These are phyloP conservation scores for Neurospora sp. DNA, from an alignment of 495 filamentous ascomycete species.

Conservation along the genomic window DNA sequence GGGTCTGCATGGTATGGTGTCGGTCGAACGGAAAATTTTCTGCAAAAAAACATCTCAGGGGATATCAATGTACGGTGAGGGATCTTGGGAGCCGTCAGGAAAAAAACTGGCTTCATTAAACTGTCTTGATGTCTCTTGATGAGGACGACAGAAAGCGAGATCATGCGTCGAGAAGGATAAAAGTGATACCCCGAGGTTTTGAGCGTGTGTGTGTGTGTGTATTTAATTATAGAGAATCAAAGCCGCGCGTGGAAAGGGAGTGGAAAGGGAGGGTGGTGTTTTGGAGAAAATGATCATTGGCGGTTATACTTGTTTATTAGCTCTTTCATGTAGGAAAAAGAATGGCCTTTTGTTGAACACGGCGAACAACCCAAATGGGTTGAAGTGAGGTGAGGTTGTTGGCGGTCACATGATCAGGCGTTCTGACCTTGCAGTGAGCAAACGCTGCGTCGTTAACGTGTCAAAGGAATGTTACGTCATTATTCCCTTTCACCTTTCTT, in stretches of 20 bases:
- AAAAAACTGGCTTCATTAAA: not conserved
- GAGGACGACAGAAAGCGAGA: not conserved
- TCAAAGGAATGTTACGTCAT: not conserved
- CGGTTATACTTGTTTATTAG: not conserved
- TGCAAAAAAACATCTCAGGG: not conserved
- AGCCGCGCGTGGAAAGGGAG: not conserved
- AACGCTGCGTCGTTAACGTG: not conserved
- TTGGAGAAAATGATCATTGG: not conserved
- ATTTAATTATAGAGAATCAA: not conserved
- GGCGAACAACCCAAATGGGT: not conserved
- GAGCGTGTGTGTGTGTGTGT: not conserved
- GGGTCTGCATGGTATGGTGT: not conserved
- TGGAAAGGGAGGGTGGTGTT: not conserved
- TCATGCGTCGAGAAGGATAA: not conserved
- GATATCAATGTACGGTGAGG: not conserved
- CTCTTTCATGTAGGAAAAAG: not conserved
- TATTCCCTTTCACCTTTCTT: not conserved
- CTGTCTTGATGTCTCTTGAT: not conserved
- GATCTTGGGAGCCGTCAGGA: not conserved
- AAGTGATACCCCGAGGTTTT: not conserved
- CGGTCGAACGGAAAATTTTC: not conserved
- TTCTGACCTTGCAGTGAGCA: not conserved
- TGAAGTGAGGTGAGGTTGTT: not conserved
- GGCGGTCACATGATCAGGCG: conserved; percentile 17
- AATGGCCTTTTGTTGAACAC: not conserved